Evolutionary conservation across 2,329 filamentous ascomycete genomes (phyloP), one percentile per base, ranked within the genome.

Genomic region (Coniochaeta sp.): DNA sequence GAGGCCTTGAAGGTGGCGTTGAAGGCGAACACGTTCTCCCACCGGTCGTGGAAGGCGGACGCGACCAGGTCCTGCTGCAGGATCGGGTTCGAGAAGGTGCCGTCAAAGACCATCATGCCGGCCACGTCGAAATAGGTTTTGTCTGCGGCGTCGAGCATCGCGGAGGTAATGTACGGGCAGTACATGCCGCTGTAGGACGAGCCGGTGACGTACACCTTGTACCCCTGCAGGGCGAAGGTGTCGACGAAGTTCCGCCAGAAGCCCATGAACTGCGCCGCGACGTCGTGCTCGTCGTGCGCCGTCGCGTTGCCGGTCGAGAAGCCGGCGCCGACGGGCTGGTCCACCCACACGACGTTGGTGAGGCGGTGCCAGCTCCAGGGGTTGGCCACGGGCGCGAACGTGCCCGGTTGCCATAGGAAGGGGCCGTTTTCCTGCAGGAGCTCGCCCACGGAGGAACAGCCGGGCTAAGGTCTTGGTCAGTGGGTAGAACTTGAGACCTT

Each of bases 191-290:
- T 63, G 66, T 88, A 90, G 0, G 80, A 85, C 68, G 89, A 87
- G 14, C 88, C 89, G 0, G 87, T 82, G 61, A 93, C 81, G 71
- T 87, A 92, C 6, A 90, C 80, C 62, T 87, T 87, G 64, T 80
- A 82, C 14, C 80, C 79, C 30, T 87, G 78, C 65, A 89, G 76
- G 8, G 73, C 77, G 64, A 90, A 91, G 0, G 84, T 84, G 26
- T 89, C 77, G 59, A 90, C 74, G 63, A 90, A 91, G 72, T 90
- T 89, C 72, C 85, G 84, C 79, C 86, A 90, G 74, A 91, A 93
- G 40, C 88, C 87, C 9, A 89, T 76, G 70, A 92, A 90, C 62
- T 91, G 81, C 19, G 75, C 72, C 0, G 88, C 87, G 4, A 88
- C 79, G 63, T 90, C 87, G 24, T 82, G 79, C 64, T 90, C 84